Base-by-base conservation (phyloP, 2,329 filamentous ascomycete genomes). In the Xylariaceae sp. region DNA sequence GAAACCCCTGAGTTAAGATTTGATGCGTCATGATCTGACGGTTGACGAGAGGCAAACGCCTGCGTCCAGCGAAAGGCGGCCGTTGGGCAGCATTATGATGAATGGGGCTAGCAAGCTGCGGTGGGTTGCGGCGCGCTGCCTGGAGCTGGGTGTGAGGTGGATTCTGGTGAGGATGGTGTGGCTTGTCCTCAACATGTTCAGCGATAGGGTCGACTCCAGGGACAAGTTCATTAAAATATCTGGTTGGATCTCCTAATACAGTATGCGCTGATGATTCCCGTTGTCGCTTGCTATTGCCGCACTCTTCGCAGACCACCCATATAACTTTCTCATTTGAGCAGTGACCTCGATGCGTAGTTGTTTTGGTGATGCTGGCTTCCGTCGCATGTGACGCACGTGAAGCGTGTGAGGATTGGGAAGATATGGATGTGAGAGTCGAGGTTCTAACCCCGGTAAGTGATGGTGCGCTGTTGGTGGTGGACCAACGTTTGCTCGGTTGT, bases 251-350 rank as follows among this genome's bases (percentile, higher is more conserved):
- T 7, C 61, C 58, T 11, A 59, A 29, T 17, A 44, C 45, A 6
- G 44, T 41, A 14, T 53, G 57, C 17, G 37, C 46, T 5, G 47
- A 47, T 8, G 52, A 53, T 39, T 60, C 55, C 12, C 53, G 49
- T 14, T 59, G 55, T 21, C 57, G 55, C 39, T 55, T 60, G 43
- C 56, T 61, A 16, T 59, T 61, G 16, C 59, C 59, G 43, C 61
- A 64, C 37, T 63, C 59, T 39, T 64, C 58, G 40, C 61, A 64
- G 10, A 63, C 58, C n/a, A 63, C 53, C 60, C 61, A 64, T 19
- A 63, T 59, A 3, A 63, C 52, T 19, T 54, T 57, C 25, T 59
- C 55, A 19, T 54, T 55, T n/a, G 54, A 52, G 16, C 52, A 55
- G 44, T 45, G 52, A 3, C 52, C 56, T 23, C 48, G 53, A 22